Base-by-base conservation (phyloP, 805 yeast genomes). In the Kuraishia capsulata region DNA sequence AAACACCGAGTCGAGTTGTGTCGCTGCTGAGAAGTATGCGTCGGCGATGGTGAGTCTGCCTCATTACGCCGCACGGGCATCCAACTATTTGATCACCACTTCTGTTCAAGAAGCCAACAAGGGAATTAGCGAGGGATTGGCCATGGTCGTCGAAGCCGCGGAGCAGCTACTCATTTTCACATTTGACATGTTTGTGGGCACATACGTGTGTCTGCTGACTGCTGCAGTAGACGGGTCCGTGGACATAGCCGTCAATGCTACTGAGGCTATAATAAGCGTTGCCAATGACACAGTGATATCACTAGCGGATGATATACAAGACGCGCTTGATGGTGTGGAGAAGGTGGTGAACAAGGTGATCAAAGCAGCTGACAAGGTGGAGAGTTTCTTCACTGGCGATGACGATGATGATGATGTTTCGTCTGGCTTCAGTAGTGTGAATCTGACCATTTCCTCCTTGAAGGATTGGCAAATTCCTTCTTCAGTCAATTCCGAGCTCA, bases 131-230 rank as follows among this genome's bases (percentile, higher is more conserved):
- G 54, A 62, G 2, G 45, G 70, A 1, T 39, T 84, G 9, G 50
- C 65, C 1, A 41, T 77, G 35, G 48, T 76, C 9, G 52, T 85
- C 0, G 70, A 75, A 1, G 81, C 77, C 0, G 61, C 79, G 5
- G 80, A 83, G 47, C 65, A 69, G 31, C 44, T 88, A 30, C 53
- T 85, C 0, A 51, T 75, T 3, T 85, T 90, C 51, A 62, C 76
- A 5, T 60, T 90, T 6, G 87, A 88, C 24, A 49, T 90, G 45
- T 73, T 82, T 35, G 56, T 88, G 2, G 97, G 97, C 0, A 92
- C 97, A 0, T 86, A 85, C 57, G 80, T 82, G 0, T 92, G 98
- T 56, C 63, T 92, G 11, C 54, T 87, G 11, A 75, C 83, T 0
- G 79, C 92, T 4, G 75, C 88, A 0, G 65, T 89, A 5, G 79